Base-by-base conservation (phyloP, 768 basidiomycete genomes). In the Tricholomella constricta region DNA sequence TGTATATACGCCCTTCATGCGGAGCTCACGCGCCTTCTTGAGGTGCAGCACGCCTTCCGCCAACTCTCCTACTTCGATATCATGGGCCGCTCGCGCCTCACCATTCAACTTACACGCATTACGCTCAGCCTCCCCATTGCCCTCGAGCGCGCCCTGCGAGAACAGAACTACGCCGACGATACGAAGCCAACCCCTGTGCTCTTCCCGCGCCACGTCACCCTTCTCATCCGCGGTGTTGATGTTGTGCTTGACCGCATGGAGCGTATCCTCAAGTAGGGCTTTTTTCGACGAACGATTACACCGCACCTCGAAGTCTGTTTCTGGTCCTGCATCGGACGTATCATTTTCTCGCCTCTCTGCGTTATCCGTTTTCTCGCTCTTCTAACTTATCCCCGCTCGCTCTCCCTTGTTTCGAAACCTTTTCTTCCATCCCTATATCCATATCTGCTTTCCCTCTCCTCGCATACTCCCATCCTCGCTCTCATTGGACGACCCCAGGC, bases 1-100 rank as follows among this genome's bases (percentile, higher is more conserved):
- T 91, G 90, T 66, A 77, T 92, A 15, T 77, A 85, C 52, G 81
- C 88, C 3, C 77, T 94, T 9, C 85, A 88, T 65, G 70, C 82
- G 19, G 85, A 91, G 61, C 78, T 92, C 51, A 73, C 80, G n/a
- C 82, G 85, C 34, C 80, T 92, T n/a, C 79, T 92, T 56, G 91
- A 94, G 63, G 78, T 92, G 19, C 91, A 92, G 62, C 82, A 84
- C 58, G 81, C 83, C 6, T 86, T 94, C 54, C 82, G 86, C 22
- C 78, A 83, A 45, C 78, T 93, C 22, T 83, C 87, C 11, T 93
- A 90, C 63, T 80, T 92, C 57, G 89, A 92, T 67, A 70, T 94
- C 53, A 74, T 85, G 43, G 85, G 86, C 12, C 85, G 92, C 12
- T 84, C 85, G 2, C 82, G 89, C 9, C 74, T 93, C 31, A 86